Evolutionary conservation across 306 rosid species (phyloP).

Genomic region (Begonia loranthoides): DNA sequence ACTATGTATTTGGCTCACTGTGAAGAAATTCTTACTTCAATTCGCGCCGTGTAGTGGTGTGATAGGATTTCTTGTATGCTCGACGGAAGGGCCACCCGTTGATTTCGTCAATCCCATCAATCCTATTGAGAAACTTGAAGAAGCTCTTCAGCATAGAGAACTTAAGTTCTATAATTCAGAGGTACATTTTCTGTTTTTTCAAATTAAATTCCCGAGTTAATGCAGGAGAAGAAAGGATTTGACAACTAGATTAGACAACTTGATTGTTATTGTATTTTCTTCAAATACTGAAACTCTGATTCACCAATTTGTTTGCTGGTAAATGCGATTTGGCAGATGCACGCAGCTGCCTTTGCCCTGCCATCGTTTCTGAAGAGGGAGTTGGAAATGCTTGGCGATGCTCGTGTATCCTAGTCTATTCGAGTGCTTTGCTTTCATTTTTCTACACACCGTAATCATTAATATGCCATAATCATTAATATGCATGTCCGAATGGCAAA

Average conservation of each 20-base stretch:
- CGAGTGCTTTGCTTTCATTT: not conserved
- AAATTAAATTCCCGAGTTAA: not conserved
- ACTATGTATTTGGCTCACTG: too few relatives aligned
- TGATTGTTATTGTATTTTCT: too few relatives aligned
- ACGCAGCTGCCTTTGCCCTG: slow-evolving; percentile 52
- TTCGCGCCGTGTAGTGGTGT: slow-evolving; percentile 52
- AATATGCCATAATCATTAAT: too few relatives aligned
- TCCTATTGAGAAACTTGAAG: slow-evolving; percentile 63
- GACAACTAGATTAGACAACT: not conserved
- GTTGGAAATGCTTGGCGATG: slow-evolving; percentile 24
- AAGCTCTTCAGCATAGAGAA: slow-evolving; percentile 61
- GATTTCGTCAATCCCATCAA: slow-evolving; percentile 76
- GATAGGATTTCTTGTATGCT: slow-evolving; percentile 82
- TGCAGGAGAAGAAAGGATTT: not conserved
- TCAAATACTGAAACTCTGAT: too few relatives aligned
- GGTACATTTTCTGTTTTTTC: slow-evolving; percentile 21
- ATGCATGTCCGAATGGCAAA: too few relatives aligned
- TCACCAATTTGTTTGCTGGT: too few relatives aligned
- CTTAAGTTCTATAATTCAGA: slow-evolving; percentile 82
- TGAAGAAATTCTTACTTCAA: not conserved
- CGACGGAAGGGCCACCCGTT: slow-evolving; percentile 75
- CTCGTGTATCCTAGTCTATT: not conserved
- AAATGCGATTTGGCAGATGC: slow-evolving; percentile 29
- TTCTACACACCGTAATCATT: not conserved
- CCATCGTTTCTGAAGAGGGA: slow-evolving; percentile 57